Base-by-base conservation (phyloP, 2,329 filamentous ascomycete species). In the Aureobasidium sp. region DNA sequence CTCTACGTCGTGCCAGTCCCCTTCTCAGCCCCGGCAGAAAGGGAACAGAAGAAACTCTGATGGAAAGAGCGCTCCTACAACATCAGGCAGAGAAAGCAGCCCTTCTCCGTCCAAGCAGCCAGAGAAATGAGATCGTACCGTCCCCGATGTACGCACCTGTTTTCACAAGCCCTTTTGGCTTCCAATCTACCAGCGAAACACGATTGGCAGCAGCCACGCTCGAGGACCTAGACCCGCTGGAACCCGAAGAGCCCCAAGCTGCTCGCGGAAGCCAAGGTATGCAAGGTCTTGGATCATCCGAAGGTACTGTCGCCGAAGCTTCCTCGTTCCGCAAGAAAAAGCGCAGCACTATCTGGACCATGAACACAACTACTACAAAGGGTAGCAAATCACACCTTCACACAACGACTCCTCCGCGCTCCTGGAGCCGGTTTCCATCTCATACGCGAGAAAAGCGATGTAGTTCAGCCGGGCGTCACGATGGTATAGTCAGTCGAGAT, bases 351-450 rank as follows among this genome's bases (percentile, higher is more conserved):
- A 20, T 36, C n/a, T 49, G 53, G 44, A 63, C 55, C 20, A 37
- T 36, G 20, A 39, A 48, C 17, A 52, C 55, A 2, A 31, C 34
- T 42, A 42, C 29, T 9, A 53, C 60, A 3, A 27, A 25, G n/a
- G 45, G 20, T 5, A 62, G 39, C n/a, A 25, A 11, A 14, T 29
- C 51, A 20, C 56, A 47, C 15, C 61, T 37, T 8, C 29, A 42
- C 2, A 25, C 72, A 44, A 68, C 66, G n/a, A 70, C 68, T 5
- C 64, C 65, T 3, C 65, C 70, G 7, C 57, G 62, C n/a, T 70
- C 77, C 2, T 81, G 79, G 79, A 73, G 76, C 29, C 72, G 74
- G 2, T 81, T 76, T 45, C 77, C 79, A 1, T 78, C 76, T 6
- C 77, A 80, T 62, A 77, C 73, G 5, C 75, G 78, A n/a, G 64